Evolutionary conservation across 306 rosid genomes (phyloP).

Genomic region (Quercus wislizeni): DNA sequence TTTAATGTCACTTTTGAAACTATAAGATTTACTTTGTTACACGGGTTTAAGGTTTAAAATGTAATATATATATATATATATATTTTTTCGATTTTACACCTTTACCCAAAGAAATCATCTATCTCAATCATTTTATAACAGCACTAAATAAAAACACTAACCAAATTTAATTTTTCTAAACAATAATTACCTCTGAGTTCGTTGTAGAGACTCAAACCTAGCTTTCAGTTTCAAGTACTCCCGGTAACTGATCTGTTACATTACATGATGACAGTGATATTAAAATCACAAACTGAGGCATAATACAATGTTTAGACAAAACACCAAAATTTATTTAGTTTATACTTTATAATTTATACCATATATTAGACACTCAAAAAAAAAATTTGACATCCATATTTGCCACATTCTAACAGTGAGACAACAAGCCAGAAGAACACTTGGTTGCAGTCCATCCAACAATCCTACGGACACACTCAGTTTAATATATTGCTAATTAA

Average conservation of each 20-base stretch:
- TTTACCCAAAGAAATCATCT: not conserved
- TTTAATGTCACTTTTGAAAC: too few species aligned
- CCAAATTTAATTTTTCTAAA: not conserved
- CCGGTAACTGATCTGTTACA: slow-evolving; percentile 76
- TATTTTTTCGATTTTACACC: not conserved
- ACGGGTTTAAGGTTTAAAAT: too few species aligned
- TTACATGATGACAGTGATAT: slow-evolving; percentile 6
- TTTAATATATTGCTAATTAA: too few species aligned
- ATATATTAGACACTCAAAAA: too few species aligned
- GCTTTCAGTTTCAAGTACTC: slow-evolving; percentile 89
- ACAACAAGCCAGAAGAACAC: not conserved
- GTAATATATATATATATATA: too few species aligned
- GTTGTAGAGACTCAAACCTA: slow-evolving; percentile 84
- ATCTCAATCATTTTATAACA: not conserved
- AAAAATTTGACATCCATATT: not conserved
- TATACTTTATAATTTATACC: not conserved
- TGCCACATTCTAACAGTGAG: not conserved
- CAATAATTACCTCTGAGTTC: slow-evolving; percentile 79
- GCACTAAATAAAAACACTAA: not conserved
- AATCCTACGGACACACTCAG: too few species aligned
- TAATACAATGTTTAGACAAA: not conserved
- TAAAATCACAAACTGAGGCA: not conserved
- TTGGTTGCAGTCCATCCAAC: not conserved
- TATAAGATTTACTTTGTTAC: too few species aligned
- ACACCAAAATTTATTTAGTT: too few species aligned